phyloP scores from a whole-genome alignment of 2,329 filamentous ascomycete species.

The Colletotrichum chlorophyti region DNA sequence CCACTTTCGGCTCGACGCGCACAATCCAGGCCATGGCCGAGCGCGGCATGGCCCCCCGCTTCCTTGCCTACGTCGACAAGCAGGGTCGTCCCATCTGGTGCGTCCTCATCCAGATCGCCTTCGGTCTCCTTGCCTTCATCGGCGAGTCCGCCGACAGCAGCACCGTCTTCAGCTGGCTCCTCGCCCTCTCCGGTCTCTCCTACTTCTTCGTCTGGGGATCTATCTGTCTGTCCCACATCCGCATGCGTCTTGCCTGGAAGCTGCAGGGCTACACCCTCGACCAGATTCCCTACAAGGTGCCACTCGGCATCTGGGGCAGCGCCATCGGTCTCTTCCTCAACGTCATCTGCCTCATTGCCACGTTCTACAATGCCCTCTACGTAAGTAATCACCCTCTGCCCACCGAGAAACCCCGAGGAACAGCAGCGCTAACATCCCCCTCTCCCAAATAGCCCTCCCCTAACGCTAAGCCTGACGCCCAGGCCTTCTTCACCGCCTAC shows the following conservation, averaged over 20 bases:
- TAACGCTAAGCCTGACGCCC: constrained; percentile 42
- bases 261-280: constrained; percentile 59
- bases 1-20: constrained; percentile 56
- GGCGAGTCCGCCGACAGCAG: constrained; percentile 36
- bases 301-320: constrained; percentile 69
- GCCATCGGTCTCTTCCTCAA: constrained; percentile 73
- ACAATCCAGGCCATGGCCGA: constrained; percentile 58
- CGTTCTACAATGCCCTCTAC: constrained; percentile 73
- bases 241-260: constrained; percentile 68
- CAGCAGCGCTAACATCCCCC: constrained; percentile 23
- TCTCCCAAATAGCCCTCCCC: constrained; percentile 38
- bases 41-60: constrained; percentile 58
- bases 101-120: constrained; percentile 57
- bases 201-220: constrained; percentile 80
- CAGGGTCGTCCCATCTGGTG: constrained; percentile 65
- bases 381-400: constrained; percentile 36
- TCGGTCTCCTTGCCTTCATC: constrained; percentile 67
- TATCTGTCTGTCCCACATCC: constrained; percentile 70
- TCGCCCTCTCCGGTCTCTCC: constrained; percentile 75
- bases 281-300: constrained; percentile 55
- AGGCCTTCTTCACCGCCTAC: constrained; percentile 65
- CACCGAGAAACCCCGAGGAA: neutral
- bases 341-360: constrained; percentile 71
- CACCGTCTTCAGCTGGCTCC: constrained; percentile 68
- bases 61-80: constrained; percentile 67